These are phyloP conservation scores for Calonectria fujianensis DNA, from an alignment of 2,329 filamentous ascomycete genomes.

Conservation along the genomic window DNA sequence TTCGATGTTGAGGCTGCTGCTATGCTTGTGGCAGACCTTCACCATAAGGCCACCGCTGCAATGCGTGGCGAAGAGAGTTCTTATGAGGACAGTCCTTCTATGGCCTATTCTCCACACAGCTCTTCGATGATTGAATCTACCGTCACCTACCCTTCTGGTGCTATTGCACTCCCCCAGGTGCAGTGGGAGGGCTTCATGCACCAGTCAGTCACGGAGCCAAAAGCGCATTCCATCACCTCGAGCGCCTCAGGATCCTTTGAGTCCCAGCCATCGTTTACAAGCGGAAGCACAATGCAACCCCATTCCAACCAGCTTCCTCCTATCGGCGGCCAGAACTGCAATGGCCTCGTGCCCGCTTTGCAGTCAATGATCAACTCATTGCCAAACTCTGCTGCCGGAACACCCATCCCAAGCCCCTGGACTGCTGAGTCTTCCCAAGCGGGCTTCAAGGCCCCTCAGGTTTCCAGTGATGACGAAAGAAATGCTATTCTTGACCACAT, in stretches of 20 bases:
- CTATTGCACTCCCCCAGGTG: slow-evolving; percentile 89
- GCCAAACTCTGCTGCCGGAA: slow-evolving; percentile 80
- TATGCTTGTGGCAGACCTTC: slow-evolving; percentile 98
- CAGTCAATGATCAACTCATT: slow-evolving; percentile 84
- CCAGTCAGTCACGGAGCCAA: slow-evolving; percentile 80
- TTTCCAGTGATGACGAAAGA: slow-evolving; percentile 89
- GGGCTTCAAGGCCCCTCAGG: slow-evolving; percentile 83
- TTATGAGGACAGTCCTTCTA: slow-evolving; percentile 75
- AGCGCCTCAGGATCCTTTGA: slow-evolving; percentile 81
- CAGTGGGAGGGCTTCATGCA: slow-evolving; percentile 94
- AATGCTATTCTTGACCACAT: slow-evolving; percentile 91
- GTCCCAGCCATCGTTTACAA: slow-evolving; percentile 78
- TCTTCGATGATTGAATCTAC: slow-evolving; percentile 85
- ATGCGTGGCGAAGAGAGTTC: slow-evolving; percentile 76
- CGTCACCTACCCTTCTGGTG: slow-evolving; percentile 84
- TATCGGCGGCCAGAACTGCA: slow-evolving; percentile 78
- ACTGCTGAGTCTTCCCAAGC: slow-evolving; percentile 81
- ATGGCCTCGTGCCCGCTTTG: slow-evolving; percentile 78
- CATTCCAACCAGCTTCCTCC: slow-evolving; percentile 79
- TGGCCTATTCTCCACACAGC: slow-evolving; percentile 83
- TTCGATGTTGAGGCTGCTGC: slow-evolving; percentile 98
- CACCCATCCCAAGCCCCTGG: slow-evolving; percentile 84
- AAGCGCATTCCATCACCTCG: slow-evolving; percentile 84
- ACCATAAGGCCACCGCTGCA: slow-evolving; percentile 90
- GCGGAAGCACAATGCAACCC: slow-evolving; percentile 73